A percentile compares a stretch with the other conserved stretches of the same genome.
These are phyloP conservation scores for Agrostemma githago DNA, from an alignment of 148 eudicot genomes.

Conservation along the genomic window DNA sequence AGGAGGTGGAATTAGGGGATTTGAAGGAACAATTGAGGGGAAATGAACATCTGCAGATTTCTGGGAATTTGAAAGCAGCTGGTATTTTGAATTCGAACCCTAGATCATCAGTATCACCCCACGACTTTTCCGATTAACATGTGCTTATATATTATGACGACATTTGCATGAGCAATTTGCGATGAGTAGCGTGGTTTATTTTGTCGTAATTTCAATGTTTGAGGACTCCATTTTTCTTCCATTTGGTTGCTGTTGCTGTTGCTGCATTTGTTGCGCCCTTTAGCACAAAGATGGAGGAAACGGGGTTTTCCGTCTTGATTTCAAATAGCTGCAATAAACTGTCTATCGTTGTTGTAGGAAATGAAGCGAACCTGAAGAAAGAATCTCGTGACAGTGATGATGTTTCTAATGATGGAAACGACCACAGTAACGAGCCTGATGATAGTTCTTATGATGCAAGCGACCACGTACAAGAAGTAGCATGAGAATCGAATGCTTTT, in stretches of 20 bases:
- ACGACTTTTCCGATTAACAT: neutral
- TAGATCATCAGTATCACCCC: too few species aligned
- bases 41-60: neutral
- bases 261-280: neutral
- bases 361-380: too few species aligned
- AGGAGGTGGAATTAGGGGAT: neutral
- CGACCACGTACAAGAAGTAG: neutral
- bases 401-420: neutral
- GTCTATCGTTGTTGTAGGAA: neutral
- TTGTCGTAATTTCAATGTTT: neutral
- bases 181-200: too few species aligned
- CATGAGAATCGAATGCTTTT: neutral
- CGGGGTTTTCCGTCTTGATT: too few species aligned
- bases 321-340: neutral
- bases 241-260: neutral
- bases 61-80: slow-evolving; percentile 5
- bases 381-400: slow-evolving; percentile 12
- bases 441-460: slow-evolving; percentile 3
- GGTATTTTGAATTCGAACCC: slow-evolving; percentile 5
- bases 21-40: neutral
- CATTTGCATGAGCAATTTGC: too few species aligned
- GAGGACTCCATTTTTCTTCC: neutral
- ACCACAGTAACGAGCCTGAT: neutral
- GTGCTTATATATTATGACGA: too few species aligned
- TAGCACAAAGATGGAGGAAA: too few species aligned